Conservation (phyloP, 768 basidiomycete genomes). For the Coprinopsis sp. region DNA sequence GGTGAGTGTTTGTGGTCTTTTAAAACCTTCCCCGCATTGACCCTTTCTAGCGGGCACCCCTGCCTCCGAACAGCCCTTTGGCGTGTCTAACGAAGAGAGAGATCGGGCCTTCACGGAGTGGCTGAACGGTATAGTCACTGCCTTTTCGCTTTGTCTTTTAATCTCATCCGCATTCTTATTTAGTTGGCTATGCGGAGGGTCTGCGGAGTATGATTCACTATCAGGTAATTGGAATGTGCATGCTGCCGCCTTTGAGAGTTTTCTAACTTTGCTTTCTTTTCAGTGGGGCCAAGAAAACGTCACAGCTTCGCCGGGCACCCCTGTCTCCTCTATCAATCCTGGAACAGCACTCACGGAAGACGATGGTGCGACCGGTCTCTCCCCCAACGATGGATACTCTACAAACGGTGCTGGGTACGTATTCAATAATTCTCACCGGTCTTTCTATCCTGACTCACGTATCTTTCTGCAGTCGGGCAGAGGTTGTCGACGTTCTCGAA, state of each 20-base stretch:
- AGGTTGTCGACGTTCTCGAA: constrained; percentile 27
- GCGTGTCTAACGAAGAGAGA: constrained; percentile 50
- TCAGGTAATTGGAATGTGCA: no score
- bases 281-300: constrained; percentile 56
- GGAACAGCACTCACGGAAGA: constrained; percentile 28
- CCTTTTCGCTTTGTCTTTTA: not conserved
- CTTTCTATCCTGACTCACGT: no score
- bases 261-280: constrained; percentile 19
- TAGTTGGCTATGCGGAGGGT: constrained; percentile 39
- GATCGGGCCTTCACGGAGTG: constrained; percentile 50
- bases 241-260: not conserved
- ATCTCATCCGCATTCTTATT: not conserved
- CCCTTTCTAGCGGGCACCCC: constrained; percentile 1
- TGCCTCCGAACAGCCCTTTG: constrained; percentile 32
- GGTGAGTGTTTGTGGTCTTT: constrained; percentile 8
- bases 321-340: constrained; percentile 30
- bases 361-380: constrained; percentile 38
- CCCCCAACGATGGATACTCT: constrained; percentile 65
- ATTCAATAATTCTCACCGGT: no score
- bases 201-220: constrained; percentile 45
- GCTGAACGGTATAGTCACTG: constrained; percentile 38
- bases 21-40: not conserved
- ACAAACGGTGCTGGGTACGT: constrained; percentile 37
- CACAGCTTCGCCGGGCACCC: constrained; percentile 42
- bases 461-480: constrained; percentile 20